phyloP scores from a whole-genome alignment of 1,284 basidiomycete species.

The Cutaneotrichosporon dermatis region DNA sequence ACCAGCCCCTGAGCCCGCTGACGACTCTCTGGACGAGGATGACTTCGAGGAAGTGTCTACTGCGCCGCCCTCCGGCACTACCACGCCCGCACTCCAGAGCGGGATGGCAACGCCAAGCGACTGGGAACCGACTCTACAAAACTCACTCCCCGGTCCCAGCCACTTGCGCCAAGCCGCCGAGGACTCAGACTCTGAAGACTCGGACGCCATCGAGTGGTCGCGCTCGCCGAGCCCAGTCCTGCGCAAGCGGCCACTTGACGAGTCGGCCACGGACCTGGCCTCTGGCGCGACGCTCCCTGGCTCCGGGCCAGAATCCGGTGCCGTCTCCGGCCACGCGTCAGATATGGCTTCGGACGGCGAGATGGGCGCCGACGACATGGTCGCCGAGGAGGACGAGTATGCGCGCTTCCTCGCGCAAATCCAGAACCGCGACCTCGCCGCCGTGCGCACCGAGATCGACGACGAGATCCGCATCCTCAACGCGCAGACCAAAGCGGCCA shows the following conservation, averaged over 20 bases:
- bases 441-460: constrained; percentile 82
- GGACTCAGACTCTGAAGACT: constrained; percentile 8
- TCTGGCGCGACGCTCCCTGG: background rate
- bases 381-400: constrained; percentile 84
- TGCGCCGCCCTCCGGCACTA: background rate
- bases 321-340: background rate
- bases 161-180: background rate
- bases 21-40: constrained; percentile 24
- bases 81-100: background rate
- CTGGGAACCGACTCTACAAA: background rate
- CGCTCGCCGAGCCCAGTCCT: constrained; percentile 38
- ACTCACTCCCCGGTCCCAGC: background rate
- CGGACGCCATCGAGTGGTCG: constrained; percentile 45
- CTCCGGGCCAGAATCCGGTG: no score
- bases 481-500: constrained; percentile 76
- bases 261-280: background rate
- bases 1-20: background rate
- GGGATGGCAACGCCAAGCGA: background rate
- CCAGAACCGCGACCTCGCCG: constrained; percentile 72
- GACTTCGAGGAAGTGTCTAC: constrained; percentile 16
- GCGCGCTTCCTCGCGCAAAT: constrained; percentile 85
- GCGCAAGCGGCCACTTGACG: background rate
- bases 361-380: constrained; percentile 60
- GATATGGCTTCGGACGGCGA: constrained; percentile 52
- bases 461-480: constrained; percentile 80